Base-by-base conservation (phyloP, 2,329 filamentous ascomycete species). In the Akanthomyces muscarius region DNA sequence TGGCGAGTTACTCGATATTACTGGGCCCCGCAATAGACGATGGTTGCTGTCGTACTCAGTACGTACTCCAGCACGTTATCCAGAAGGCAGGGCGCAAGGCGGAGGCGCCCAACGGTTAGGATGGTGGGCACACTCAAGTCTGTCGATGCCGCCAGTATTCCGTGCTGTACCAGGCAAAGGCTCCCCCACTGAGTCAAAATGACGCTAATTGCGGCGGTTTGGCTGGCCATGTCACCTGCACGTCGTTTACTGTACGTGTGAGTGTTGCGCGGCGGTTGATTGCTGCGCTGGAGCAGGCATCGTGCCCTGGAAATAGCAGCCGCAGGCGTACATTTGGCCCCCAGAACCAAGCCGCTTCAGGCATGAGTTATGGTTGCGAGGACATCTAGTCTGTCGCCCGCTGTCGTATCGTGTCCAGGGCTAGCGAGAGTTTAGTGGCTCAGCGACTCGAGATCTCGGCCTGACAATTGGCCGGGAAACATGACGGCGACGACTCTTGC, bases 1-100 rank as follows among this genome's bases (percentile, higher is more conserved):
- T 8, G 11, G n/a, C 41, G 28, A 41, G n/a, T 21, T 30, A n/a
- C 23, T 42, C 23, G 57, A 25, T 38, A 60, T 52, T 44, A 36
- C 21, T 30, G 2, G 23, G 33, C 58, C 21, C 58, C 58, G 57
- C 57, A 51, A 51, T 60, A 60, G 47, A 60, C 57, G 57, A 60
- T 51, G 45, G 23, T 23, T 21, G 33, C 28, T 45, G 36, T 11
- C 18, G 45, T 36, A 36, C 33, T 36, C 33, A 36, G 33, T 48
- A 48, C 21, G 13, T 23, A 21, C 38, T n/a, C 45, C 11, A 28
- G 55, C 55, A 58, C 55, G 44, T 58, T 48, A 47, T 58, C n/a
- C 45, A 33, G 25, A 59, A 16, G 42, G 10, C 56, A 42, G 57
- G 38, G 57, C 57, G 48, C 58, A 36, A 59, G 36, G 48, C 58